Base-by-base conservation (phyloP, 495 filamentous ascomycete genomes). In the Terfezia boudieri region DNA sequence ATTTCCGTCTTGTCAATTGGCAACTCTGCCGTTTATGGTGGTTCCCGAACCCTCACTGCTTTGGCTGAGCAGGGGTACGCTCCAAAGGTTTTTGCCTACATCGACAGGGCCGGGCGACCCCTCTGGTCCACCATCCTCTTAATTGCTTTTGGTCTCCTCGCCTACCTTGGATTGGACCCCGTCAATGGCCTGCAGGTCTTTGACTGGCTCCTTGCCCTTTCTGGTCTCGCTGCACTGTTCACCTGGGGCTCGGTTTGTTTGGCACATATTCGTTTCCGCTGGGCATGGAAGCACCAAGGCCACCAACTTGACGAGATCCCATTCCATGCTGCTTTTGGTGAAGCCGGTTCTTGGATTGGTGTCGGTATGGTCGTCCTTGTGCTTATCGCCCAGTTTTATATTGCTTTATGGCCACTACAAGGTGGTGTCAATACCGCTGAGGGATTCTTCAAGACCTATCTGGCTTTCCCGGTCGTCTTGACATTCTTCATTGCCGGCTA, bases 1-100 rank as follows among this genome's bases (percentile, higher is more conserved):
- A 69, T 82, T 53, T 80, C 81, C 32, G 77, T 78, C 53, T 70
- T 82, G 35, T 80, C 75, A n/a, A 80, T 81, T 17, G 74, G 77
- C 35, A 84, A 83, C 66, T 75, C 74, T 32, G 81, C 77, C 2
- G 71, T 84, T 36, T 84, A 84, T 59, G 78, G 83, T 53, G 73
- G 73, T 11, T 80, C 76, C 10, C 72, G 82, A 46, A 82, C 78
- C 0, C 57, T 86, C 11, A 68, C 82, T 26, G 82, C 71, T 67
- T 79, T 84, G 74, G 76, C 76, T 2, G 74, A 79, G 50, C 73
- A 71, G 53, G n/a, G 73, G 36, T 81, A 80, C 68, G 82, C 80
- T 0, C 82, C 81, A 0, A 70, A 66, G 36, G 74, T 84, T 57
- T 71, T 86, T 37, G 78, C 77, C 36, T 74, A 71, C 54, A 78